A percentile compares a stretch with the other conserved stretches of the same genome.
Evolutionary conservation across 1,284 basidiomycete genomes (phyloP).

Genomic region (Ceratobasidium sp.): DNA sequence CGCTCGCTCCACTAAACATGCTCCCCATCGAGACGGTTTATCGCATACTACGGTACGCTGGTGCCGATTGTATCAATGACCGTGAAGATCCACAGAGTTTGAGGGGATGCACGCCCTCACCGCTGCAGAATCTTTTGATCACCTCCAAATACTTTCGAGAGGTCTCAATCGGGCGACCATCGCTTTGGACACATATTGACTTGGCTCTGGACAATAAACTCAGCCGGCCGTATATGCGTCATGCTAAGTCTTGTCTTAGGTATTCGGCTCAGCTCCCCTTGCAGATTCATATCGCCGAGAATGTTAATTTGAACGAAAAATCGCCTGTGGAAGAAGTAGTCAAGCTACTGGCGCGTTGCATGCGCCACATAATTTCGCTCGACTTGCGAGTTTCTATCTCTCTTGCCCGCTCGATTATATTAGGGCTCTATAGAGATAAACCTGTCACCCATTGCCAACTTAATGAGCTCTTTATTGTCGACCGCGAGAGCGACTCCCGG

Average conservation of each 20-base stretch:
- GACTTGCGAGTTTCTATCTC: no score
- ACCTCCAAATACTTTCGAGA: background rate
- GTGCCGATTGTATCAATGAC: background rate
- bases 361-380: background rate
- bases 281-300: background rate
- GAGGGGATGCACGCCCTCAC: background rate
- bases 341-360: background rate
- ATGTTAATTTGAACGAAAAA: no score
- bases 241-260: background rate
- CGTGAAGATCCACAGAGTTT: background rate
- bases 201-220: background rate
- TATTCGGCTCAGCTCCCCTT: background rate
- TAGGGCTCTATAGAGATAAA: no score
- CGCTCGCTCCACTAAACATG: background rate
- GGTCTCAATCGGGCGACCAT: background rate
- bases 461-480: no score
- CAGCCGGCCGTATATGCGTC: background rate
- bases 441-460: no score
- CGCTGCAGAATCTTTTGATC: background rate
- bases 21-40: background rate
- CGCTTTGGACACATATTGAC: constrained; percentile 9
- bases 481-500: background rate
- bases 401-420: no score
- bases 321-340: background rate
- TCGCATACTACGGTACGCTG: background rate